Conservation (phyloP, 2,329 filamentous ascomycete genomes). For the Pseudocercospora musae region DNA sequence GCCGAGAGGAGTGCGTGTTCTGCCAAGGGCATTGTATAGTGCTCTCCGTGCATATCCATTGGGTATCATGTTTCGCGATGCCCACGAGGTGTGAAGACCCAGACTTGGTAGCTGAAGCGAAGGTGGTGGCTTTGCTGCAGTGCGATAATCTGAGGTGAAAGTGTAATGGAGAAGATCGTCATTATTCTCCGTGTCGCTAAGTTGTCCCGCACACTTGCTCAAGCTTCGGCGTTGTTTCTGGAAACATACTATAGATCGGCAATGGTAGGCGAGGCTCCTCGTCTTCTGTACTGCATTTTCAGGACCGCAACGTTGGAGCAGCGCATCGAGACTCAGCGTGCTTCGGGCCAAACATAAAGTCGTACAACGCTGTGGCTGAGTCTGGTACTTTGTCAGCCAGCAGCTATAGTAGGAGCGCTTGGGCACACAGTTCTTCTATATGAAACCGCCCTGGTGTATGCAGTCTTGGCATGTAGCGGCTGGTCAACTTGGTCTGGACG, state of each 20-base stretch:
- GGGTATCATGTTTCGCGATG: not conserved
- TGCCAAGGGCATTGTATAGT: conserved; percentile 6
- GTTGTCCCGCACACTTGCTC: not conserved
- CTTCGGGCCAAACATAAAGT: no score
- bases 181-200: conserved; percentile 1
- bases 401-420: no score
- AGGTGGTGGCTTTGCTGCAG: conserved; percentile 2
- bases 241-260: not conserved
- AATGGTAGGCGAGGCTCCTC: not conserved
- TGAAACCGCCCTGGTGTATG: not conserved
- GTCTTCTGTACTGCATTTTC: not conserved
- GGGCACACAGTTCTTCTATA: not conserved
- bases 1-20: not conserved
- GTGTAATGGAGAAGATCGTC: not conserved
- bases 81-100: not conserved
- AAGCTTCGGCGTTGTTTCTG: not conserved
- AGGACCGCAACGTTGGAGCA: no score
- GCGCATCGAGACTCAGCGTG: no score
- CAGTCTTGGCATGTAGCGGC: not conserved
- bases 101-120: not conserved
- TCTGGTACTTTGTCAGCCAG: not conserved
- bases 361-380: not conserved
- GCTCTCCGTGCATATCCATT: conserved; percentile 3
- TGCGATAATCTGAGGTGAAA: not conserved
- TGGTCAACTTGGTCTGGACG: not conserved